Evolutionary conservation across 2,329 filamentous ascomycete species (phyloP).

Genomic region (Ceratocystis papillata): DNA sequence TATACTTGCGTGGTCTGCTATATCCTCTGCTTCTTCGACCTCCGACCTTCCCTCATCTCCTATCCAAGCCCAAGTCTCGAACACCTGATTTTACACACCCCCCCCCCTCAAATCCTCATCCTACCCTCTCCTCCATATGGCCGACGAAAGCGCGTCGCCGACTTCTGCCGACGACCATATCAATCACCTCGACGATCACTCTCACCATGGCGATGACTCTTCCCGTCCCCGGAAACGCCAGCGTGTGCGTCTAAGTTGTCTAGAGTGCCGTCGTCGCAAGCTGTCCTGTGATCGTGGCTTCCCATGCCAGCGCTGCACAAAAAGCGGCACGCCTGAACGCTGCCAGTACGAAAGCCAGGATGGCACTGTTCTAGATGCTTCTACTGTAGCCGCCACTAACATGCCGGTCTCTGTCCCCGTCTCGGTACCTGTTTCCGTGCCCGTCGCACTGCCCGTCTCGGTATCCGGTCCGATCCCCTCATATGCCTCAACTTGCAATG

Average conservation of each 20-base stretch:
- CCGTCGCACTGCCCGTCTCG: neutral
- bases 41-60: neutral
- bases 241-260: slow-evolving; percentile 48
- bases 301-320: slow-evolving; percentile 52
- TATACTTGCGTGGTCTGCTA: neutral
- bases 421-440: neutral
- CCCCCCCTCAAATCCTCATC: neutral
- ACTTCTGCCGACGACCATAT: slow-evolving; percentile 17
- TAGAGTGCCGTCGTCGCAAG: slow-evolving; percentile 51
- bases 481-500: neutral
- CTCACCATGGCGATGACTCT: slow-evolving; percentile 22
- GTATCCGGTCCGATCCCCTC: neutral
- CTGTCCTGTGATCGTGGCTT: slow-evolving; percentile 51
- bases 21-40: neutral
- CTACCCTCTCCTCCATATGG: slow-evolving; percentile 10
- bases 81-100: neutral
- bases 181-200: neutral
- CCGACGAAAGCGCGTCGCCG: slow-evolving; percentile 21
- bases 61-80: neutral
- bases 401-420: neutral
- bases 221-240: slow-evolving; percentile 45
- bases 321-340: slow-evolving; percentile 49
- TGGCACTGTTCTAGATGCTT: slow-evolving; percentile 40
- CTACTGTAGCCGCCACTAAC: slow-evolving; percentile 30
- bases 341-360: slow-evolving; percentile 50